Conservation (phyloP, 2,329 filamentous ascomycete species). For the Exserohilum turcica region DNA sequence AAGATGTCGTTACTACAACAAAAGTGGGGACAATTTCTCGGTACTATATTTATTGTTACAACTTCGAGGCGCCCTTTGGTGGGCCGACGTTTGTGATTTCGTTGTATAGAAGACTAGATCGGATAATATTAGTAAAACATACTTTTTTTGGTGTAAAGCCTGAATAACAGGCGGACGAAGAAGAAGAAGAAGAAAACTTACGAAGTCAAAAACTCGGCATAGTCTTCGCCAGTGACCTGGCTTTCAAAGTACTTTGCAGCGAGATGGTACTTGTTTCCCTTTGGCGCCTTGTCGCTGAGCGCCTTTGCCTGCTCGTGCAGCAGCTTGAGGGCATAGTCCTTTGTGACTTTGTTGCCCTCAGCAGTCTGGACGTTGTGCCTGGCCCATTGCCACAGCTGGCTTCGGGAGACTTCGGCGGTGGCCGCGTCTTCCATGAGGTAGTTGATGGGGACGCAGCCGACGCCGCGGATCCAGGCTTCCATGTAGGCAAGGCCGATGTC, state of each 20-base stretch:
- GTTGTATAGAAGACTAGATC: constrained; percentile 80
- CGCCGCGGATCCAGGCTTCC: constrained; percentile 95
- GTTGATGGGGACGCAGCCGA: constrained; percentile 97
- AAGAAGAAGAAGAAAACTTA: constrained; percentile 55
- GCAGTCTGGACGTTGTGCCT: constrained; percentile 74
- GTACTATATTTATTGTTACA: constrained; percentile 30
- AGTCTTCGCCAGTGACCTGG: constrained; percentile 96
- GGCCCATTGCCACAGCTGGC: constrained; percentile 96
- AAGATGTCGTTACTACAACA: no score
- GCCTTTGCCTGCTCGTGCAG: constrained; percentile 83
- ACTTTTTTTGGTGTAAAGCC: no score
- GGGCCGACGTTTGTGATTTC: constrained; percentile 79
- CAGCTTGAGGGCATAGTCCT: constrained; percentile 84
- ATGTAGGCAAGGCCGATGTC: constrained; percentile 97
- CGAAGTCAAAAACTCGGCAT: constrained; percentile 92
- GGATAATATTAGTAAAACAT: constrained; percentile 24
- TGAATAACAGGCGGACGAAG: no score
- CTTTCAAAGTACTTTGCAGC: constrained; percentile 90
- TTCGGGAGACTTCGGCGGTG: constrained; percentile 92
- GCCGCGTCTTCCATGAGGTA: constrained; percentile 98
- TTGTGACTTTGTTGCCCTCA: constrained; percentile 91
- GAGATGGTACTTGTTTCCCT: constrained; percentile 89
- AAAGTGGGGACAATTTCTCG: background rate
- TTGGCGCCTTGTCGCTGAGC: constrained; percentile 73
- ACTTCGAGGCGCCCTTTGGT: constrained; percentile 60